Conservation (phyloP, 2,329 filamentous ascomycete genomes). For the Eurotiales sp. region DNA sequence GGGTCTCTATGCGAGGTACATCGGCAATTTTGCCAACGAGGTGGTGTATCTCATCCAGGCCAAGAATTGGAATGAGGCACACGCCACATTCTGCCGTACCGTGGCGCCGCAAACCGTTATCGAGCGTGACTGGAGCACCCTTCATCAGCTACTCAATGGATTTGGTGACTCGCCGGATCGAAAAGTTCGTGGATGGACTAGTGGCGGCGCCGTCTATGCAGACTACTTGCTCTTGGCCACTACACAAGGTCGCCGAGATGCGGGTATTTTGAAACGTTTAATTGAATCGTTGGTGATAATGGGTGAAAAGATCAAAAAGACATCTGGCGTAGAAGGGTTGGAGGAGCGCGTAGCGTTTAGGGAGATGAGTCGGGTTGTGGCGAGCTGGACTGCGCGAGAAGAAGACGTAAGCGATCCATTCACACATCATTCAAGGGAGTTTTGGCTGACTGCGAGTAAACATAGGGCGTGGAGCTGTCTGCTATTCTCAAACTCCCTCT, state of each 20-base stretch:
- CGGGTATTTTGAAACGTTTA: constrained; percentile 40
- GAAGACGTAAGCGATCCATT: constrained; percentile 49
- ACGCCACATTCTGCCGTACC: constrained; percentile 72
- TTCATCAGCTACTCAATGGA: constrained; percentile 66
- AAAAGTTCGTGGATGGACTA: constrained; percentile 67
- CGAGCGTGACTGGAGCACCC: constrained; percentile 69
- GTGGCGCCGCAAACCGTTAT: constrained; percentile 82
- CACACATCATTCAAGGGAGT: background rate
- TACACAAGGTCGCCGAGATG: constrained; percentile 36
- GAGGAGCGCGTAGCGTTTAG: constrained; percentile 69
- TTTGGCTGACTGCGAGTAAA: constrained; percentile 14
- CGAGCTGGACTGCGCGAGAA: constrained; percentile 60
- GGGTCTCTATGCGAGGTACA: constrained; percentile 74
- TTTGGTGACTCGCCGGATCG: constrained; percentile 62
- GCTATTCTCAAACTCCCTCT: constrained; percentile 46
- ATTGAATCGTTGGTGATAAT: constrained; percentile 46
- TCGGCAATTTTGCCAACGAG: constrained; percentile 65
- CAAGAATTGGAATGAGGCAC: constrained; percentile 72
- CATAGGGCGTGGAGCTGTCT: constrained; percentile 34
- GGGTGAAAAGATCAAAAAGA: constrained; percentile 38
- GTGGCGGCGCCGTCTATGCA: constrained; percentile 64
- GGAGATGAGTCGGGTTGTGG: constrained; percentile 75
- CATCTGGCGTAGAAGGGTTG: constrained; percentile 52
- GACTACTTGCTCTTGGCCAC: constrained; percentile 55
- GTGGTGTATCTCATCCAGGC: constrained; percentile 78